Base-by-base conservation (phyloP, 2,329 filamentous ascomycete genomes). In the Harringtonia lauricola region DNA sequence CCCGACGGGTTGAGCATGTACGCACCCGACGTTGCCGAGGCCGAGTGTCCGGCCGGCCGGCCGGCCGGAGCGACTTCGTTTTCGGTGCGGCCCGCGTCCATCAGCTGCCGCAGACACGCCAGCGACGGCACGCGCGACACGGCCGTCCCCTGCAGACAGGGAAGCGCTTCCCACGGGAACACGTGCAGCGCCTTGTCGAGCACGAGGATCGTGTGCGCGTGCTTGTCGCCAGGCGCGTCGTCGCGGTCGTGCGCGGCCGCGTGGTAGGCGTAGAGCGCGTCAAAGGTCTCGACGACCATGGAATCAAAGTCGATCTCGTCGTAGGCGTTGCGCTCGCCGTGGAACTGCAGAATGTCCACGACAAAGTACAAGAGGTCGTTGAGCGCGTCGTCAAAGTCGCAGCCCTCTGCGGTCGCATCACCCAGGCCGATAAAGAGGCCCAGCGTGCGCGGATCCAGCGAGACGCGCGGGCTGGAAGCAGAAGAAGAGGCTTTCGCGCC, bases 241-340 rank as follows among this genome's bases (percentile, higher is more conserved):
- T n/a, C 8, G 8, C 62, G 59, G 26, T 44, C 44, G 38, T 64
- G 66, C 22, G 62, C 62, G 0, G 67, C 64, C 21, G 66, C 70
- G 55, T 95, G 81, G 57, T 95, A 95, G 1, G 78, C 74, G 40
- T 81, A 77, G 22, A 98, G 66, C 2, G 88, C 86, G 62, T 95
- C 90, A 33, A 87, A 74, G 0, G 86, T 86, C 54, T 95, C 88
- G 33, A 96, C 73, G 6, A 89, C 79, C 77, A 98, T 94, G 52
- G 74, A 67, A 51, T 98, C 92, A 57, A 96, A 94, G 61, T 96
- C 90, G 49, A 98, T 86, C 64, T 98, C 92, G 54, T 98, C 92
- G 62, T 95, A 95, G 0, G 94, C 92, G 57, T 96, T 98, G 39
- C 81, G 77, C 64, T 98, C 94, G 15, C 92, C 92, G 53, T 95